Evolutionary conservation across 192 early-diverging fungal genomes (phyloP).

Genomic region (Allomyces macrogynus): DNA sequence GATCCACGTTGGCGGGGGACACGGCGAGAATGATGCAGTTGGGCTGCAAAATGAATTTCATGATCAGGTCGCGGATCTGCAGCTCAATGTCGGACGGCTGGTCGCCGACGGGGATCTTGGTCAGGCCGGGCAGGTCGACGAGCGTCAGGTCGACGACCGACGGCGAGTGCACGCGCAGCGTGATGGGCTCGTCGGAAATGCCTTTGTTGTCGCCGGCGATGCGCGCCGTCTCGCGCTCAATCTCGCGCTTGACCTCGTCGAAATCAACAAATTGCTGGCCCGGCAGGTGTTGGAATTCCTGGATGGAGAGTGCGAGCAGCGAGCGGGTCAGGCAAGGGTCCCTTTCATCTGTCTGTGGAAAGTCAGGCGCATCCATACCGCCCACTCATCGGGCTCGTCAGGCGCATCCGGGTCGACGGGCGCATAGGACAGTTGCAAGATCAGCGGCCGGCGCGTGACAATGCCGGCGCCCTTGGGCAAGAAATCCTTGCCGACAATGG

Average conservation of each 20-base stretch:
- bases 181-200: slow-evolving; percentile 53
- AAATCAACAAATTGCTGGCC: slow-evolving; percentile 57
- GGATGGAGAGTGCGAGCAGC: no score
- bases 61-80: slow-evolving; percentile 49
- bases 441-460: slow-evolving; percentile 60
- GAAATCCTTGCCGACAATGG: slow-evolving; percentile 92
- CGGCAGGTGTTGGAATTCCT: slow-evolving; percentile 51
- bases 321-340: no score
- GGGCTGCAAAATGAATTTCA: slow-evolving; percentile 62
- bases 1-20: slow-evolving; percentile 58
- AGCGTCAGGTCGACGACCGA: slow-evolving; percentile 57
- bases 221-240: slow-evolving; percentile 56
- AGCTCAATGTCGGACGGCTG: slow-evolving; percentile 66
- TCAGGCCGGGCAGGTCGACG: slow-evolving; percentile 63
- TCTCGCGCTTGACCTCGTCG: slow-evolving; percentile 52
- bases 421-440: slow-evolving; percentile 54
- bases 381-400: background rate
- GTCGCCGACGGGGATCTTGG: slow-evolving; percentile 54
- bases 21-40: slow-evolving; percentile 73
- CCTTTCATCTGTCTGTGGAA: no score
- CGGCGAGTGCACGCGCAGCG: slow-evolving; percentile 51
- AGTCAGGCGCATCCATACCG: background rate
- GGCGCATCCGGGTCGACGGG: slow-evolving; percentile 3
- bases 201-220: slow-evolving; percentile 62
- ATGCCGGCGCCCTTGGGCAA: slow-evolving; percentile 78